A percentile compares a stretch with the other conserved stretches of the same genome.
Conservation (phyloP, 192 early-diverging fungal species). For the Coemansia sp. region DNA sequence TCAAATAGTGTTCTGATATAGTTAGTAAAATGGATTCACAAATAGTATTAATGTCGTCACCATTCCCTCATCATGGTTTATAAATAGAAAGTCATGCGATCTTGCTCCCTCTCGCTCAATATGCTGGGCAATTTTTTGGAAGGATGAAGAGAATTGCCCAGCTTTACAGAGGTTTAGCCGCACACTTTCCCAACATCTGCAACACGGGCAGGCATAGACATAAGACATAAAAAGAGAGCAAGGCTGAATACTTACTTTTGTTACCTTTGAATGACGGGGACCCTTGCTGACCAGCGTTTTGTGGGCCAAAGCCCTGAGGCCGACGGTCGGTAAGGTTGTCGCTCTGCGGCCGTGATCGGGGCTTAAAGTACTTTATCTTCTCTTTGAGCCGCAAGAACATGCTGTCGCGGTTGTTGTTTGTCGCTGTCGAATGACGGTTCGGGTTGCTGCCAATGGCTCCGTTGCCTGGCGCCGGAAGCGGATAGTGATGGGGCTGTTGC, state of each 20-base stretch:
- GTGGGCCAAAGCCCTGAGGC: conserved; percentile 9
- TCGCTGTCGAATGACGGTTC: conserved; percentile 37
- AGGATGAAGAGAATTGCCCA: no score
- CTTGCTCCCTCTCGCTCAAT: not conserved
- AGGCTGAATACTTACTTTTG: conserved; percentile 18
- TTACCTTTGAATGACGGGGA: conserved; percentile 25
- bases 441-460: conserved; percentile 8
- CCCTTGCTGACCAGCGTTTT: not conserved
- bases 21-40: not conserved
- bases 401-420: conserved; percentile 41
- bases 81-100: conserved; percentile 8
- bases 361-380: conserved; percentile 47
- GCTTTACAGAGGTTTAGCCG: no score
- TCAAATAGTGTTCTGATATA: not conserved
- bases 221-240: not conserved
- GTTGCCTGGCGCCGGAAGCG: conserved; percentile 3
- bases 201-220: not conserved
- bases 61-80: not conserved
- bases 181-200: no score
- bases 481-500: conserved; percentile 9
- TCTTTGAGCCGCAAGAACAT: conserved; percentile 51
- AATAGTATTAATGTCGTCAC: not conserved
- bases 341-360: conserved; percentile 45
- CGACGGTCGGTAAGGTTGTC: conserved; percentile 38
- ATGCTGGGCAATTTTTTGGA: not conserved